Evolutionary conservation across 2,329 filamentous ascomycete species (phyloP), one percentile per base, ranked within the genome.

Genomic region (Ophiostoma populinum): DNA sequence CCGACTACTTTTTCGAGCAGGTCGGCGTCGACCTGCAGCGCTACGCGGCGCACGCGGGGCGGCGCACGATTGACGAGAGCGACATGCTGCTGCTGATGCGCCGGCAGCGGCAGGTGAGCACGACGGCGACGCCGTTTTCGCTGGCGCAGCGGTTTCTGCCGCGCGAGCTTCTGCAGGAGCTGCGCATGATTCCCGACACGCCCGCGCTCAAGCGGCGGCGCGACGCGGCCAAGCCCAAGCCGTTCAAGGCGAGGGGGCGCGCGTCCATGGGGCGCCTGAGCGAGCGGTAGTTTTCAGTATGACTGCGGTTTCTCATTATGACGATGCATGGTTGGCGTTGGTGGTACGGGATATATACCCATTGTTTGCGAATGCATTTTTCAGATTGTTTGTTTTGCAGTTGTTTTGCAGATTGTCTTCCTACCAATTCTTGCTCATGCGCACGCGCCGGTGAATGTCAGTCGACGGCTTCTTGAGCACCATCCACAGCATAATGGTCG

Each of bases 401-500:
- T n/a, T n/a, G 25, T 19, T 18, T 28, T 20, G 9, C 5, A 13
- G 6, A n/a, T 26, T 20, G 10, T 24, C 20, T 10, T 12, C 13
- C 12, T 67, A 82, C 78, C 80, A 85, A 41, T 76, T 69, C 50
- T 70, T 76, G 51, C 76, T 83, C 55, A 81, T 72, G 38, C 80
- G 72, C 40, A 93, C 73, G 43, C 82, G 73, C 42, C 76, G 72
- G 35, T 76, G 57, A 32, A 80, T 63, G 46, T 81, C 74, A 18
- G 76, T 73, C 8, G 82, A 66, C 11, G 85, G 83, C 57, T 87
- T 93, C 55, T 80, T 85, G 41, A 93, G 62, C 24, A 98, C 75
- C 80, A 95, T 86, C 69, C 79, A 93, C 51, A 98, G 64, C 90
- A 98, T 98, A 51, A 98, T 70, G 10, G 82, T 75, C 25, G 90